Evolutionary conservation across 2,329 filamentous ascomycete genomes (phyloP).

Genomic region (Talaromyces islandicus): DNA sequence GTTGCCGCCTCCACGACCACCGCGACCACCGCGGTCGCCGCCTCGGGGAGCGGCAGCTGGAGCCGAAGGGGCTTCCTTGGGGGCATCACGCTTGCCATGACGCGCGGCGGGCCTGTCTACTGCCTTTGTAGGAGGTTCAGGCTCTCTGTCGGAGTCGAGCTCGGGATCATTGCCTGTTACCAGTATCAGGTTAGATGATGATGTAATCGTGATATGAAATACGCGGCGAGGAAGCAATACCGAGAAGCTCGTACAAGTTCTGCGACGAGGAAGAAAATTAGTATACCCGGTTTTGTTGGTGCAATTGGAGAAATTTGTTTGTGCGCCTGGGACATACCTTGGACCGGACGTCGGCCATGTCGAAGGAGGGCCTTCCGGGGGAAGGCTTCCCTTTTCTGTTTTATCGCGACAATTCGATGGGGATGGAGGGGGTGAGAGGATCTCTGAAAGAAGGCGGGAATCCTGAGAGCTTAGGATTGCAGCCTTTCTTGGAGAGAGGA

Average conservation of each 20-base stretch:
- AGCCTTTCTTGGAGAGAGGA: constrained; percentile 18
- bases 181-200: constrained; percentile 13
- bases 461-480: constrained; percentile 22
- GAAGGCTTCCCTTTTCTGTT: constrained; percentile 37
- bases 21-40: constrained; percentile 39
- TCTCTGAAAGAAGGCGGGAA: constrained; percentile 28
- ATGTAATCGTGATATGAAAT: constrained; percentile 21
- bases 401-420: constrained; percentile 41
- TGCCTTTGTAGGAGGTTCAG: constrained; percentile 76
- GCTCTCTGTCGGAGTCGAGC: constrained; percentile 66
- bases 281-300: constrained; percentile 16
- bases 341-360: constrained; percentile 48
- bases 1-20: constrained; percentile 58
- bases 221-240: constrained; percentile 50
- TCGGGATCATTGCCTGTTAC: constrained; percentile 62
- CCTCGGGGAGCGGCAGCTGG: constrained; percentile 20
- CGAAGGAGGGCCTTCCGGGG: constrained; percentile 43
- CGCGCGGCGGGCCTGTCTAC: constrained; percentile 76
- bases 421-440: constrained; percentile 18
- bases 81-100: constrained; percentile 80
- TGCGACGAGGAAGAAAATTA: constrained; percentile 35
- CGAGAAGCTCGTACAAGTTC: constrained; percentile 98
- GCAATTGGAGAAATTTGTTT: background rate
- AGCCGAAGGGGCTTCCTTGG: constrained; percentile 51
- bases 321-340: constrained; percentile 34